These are phyloP conservation scores for Plasmodium inui DNA, from an alignment of 169 alveolate genomes.

Conservation along the genomic window DNA sequence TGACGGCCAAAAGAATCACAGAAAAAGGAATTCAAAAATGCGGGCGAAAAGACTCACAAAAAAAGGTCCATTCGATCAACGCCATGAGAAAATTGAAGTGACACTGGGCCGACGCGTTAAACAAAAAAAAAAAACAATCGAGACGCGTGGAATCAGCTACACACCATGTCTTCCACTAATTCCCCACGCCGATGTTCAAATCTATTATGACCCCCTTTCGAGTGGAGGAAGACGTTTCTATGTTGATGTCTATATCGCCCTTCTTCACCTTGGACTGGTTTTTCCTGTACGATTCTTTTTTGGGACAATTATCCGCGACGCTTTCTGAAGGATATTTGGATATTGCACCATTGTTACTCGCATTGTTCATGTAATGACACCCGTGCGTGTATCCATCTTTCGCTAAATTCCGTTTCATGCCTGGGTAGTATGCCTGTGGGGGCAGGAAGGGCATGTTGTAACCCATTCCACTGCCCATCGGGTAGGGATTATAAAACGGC, in stretches of 20 bases:
- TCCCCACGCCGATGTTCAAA: constrained; percentile 62
- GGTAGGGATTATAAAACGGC: constrained; percentile 22
- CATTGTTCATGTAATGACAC: neutral
- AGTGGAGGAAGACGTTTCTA: constrained; percentile 69
- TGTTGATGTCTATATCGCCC: constrained; percentile 71
- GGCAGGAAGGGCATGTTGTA: constrained; percentile 17
- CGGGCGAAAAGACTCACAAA: neutral
- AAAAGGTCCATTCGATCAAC: neutral
- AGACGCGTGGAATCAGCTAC: neutral
- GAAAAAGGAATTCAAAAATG: neutral
- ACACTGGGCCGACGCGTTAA: neutral
- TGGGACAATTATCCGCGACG: constrained; percentile 1
- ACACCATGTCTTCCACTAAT: neutral
- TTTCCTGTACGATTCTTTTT: constrained; percentile 47
- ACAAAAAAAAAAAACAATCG: neutral
- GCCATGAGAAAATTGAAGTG: neutral
- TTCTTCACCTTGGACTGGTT: constrained; percentile 53
- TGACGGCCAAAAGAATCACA: no score
- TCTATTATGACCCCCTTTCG: constrained; percentile 48
- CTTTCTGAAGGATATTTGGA: constrained; percentile 1
- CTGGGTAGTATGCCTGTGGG: constrained; percentile 2
- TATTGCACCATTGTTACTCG: neutral
- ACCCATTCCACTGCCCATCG: constrained; percentile 44
- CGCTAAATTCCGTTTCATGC: constrained; percentile 12
- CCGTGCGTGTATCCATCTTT: constrained; percentile 24